These are phyloP conservation scores for Scheffersomyces titani DNA, from an alignment of 1,139 yeast genomes.

Conservation along the genomic window DNA sequence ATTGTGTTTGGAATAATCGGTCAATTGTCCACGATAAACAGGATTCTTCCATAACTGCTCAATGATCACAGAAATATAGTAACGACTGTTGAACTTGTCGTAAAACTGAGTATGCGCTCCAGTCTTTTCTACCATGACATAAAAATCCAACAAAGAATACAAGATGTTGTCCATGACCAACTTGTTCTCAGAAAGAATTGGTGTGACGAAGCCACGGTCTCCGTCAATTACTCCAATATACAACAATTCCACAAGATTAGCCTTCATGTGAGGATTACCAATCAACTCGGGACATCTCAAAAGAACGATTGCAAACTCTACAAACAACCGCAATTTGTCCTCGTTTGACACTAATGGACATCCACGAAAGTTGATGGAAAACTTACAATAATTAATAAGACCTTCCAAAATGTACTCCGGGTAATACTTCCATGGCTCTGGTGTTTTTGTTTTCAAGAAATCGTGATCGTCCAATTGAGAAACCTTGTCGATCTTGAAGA, in stretches of 20 bases:
- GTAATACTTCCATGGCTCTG: constrained; percentile 75
- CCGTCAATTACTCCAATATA: constrained; percentile 72
- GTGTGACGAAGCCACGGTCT: constrained; percentile 73
- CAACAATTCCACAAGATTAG: constrained; percentile 77
- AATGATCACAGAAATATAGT: constrained; percentile 78
- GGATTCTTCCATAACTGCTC: constrained; percentile 82
- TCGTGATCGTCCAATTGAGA: constrained; percentile 68
- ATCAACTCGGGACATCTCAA: constrained; percentile 83
- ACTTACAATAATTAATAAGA: constrained; percentile 71
- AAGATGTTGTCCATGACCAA: constrained; percentile 67
- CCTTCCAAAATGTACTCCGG: constrained; percentile 92
- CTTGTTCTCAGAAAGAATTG: constrained; percentile 62
- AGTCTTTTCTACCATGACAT: constrained; percentile 93
- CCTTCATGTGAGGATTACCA: constrained; percentile 92
- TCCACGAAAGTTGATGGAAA: constrained; percentile 57
- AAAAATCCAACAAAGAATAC: constrained; percentile 83
- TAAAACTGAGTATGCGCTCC: constrained; percentile 95
- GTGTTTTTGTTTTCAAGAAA: constrained; percentile 62
- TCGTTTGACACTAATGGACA: constrained; percentile 60
- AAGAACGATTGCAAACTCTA: constrained; percentile 72
- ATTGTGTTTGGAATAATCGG: constrained; percentile 61
- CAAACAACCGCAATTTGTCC: constrained; percentile 55
- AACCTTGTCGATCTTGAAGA: constrained; percentile 52
- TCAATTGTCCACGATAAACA: constrained; percentile 66
- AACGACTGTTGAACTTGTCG: constrained; percentile 91